Conservation (phyloP, 2,329 filamentous ascomycete species). For the Stagonosporopsis cucurbitacearum region DNA sequence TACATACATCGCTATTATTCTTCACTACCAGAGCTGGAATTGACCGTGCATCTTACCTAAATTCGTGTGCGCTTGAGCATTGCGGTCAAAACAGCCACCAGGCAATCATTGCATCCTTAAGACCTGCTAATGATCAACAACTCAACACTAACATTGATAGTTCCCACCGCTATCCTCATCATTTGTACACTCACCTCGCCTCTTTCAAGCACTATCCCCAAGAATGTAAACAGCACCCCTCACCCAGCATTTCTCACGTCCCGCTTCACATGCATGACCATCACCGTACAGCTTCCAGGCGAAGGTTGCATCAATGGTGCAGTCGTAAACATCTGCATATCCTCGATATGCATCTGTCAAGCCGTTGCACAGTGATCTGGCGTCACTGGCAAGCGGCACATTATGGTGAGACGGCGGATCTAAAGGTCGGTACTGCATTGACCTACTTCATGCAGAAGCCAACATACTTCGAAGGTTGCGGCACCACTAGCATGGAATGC, state of each 20-base stretch:
- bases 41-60: no score
- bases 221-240: not conserved
- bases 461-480: conserved; percentile 3
- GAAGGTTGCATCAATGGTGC: conserved; percentile 1
- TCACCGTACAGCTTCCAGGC: not conserved
- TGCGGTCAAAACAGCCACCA: not conserved
- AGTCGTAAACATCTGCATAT: conserved; percentile 4
- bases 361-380: conserved; percentile 1
- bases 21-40: no score
- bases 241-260: not conserved
- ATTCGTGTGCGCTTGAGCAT: not conserved
- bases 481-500: not conserved
- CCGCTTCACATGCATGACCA: not conserved
- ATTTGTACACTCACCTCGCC: not conserved
- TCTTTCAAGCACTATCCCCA: not conserved
- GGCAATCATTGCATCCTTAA: not conserved
- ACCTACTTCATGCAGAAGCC: not conserved
- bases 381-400: conserved; percentile 1
- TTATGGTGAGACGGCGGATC: conserved; percentile 4
- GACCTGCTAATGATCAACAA: not conserved
- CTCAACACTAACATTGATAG: not conserved
- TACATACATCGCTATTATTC: no score
- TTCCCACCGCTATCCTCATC: not conserved
- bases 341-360: conserved; percentile 6
- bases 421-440: not conserved